Conservation (phyloP, 2,329 filamentous ascomycete species). For the Trichoderma pleuroti region DNA sequence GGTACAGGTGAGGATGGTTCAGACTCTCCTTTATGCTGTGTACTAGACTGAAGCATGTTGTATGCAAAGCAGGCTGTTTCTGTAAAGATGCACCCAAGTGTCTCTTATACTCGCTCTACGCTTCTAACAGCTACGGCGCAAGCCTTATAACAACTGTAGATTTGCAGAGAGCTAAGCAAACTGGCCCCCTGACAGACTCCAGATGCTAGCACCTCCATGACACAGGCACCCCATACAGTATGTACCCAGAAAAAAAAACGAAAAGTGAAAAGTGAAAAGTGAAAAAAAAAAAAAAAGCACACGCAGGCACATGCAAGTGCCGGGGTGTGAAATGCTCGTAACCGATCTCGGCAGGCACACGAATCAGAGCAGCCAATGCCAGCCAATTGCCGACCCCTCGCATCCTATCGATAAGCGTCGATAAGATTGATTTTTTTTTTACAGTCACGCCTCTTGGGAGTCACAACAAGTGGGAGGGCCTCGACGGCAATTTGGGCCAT, state of each 20-base stretch:
- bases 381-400: background rate
- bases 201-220: background rate
- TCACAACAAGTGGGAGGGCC: background rate
- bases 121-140: background rate
- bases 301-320: conserved; percentile 10
- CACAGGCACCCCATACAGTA: background rate
- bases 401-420: conserved; percentile 16
- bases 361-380: conserved; percentile 7
- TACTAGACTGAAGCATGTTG: background rate
- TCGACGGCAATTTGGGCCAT: background rate
- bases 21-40: background rate
- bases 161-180: background rate
- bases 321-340: background rate
- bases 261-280: background rate
- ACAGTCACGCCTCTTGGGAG: conserved; percentile 12
- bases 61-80: background rate
- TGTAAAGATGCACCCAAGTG: background rate
- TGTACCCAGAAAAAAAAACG: background rate
- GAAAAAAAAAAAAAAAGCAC: background rate
- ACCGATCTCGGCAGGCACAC: conserved; percentile 17
- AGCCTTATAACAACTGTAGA: background rate
- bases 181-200: background rate
- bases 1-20: background rate
- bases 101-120: background rate
- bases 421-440: conserved; percentile 18